These are phyloP conservation scores for Tilletiopsis washingtonensis DNA, from an alignment of 1,284 basidiomycete genomes.

Conservation along the genomic window DNA sequence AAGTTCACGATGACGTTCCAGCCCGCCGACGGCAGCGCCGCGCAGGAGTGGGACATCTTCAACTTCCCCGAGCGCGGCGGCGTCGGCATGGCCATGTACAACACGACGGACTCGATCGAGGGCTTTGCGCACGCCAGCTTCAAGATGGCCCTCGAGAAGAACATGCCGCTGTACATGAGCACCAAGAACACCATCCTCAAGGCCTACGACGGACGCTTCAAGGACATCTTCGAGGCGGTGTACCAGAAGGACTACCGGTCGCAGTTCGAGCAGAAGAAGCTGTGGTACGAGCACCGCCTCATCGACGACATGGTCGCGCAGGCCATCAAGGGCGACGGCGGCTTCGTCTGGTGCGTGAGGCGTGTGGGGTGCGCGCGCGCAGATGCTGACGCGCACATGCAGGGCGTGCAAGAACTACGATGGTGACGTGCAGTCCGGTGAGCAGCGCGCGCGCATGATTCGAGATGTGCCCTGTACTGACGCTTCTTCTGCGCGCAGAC, in stretches of 20 bases:
- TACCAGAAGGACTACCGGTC: slow-evolving; percentile 75
- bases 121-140: slow-evolving; percentile 96
- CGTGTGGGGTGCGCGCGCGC: slow-evolving; percentile 62
- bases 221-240: slow-evolving; percentile 95
- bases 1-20: slow-evolving; percentile 42
- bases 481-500: no score
- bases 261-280: slow-evolving; percentile 69
- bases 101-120: slow-evolving; percentile 61
- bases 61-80: slow-evolving; percentile 40
- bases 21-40: slow-evolving; percentile 28
- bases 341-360: slow-evolving; percentile 98
- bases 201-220: slow-evolving; percentile 78
- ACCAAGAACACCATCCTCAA: slow-evolving; percentile 48
- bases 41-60: slow-evolving; percentile 35
- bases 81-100: slow-evolving; percentile 51
- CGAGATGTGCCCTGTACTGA: no score
- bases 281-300: slow-evolving; percentile 93
- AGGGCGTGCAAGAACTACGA: slow-evolving; percentile 38
- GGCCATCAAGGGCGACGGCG: slow-evolving; percentile 88
- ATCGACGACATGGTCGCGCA: slow-evolving; percentile 70
- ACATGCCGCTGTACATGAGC: slow-evolving; percentile 63
- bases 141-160: slow-evolving; percentile 95
- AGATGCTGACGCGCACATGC: neutral
- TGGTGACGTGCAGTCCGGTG: slow-evolving; percentile 45
- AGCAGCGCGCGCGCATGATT: no score